Evolutionary conservation across 768 basidiomycete species (phyloP).

Genomic region (Coprinellus aureogranulatus): DNA sequence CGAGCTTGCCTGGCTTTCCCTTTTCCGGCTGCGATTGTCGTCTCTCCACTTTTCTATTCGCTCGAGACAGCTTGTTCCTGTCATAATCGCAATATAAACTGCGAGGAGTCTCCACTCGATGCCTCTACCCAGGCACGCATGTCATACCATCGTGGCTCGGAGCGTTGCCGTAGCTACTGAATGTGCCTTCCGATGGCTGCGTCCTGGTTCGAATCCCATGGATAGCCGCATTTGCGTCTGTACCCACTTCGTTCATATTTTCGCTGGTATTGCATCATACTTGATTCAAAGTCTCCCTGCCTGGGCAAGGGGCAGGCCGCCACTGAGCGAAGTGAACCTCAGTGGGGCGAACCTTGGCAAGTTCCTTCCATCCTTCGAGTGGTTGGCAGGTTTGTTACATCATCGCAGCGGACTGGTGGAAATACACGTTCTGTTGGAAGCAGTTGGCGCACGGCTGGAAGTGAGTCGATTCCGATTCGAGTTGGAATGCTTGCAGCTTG

Average conservation of each 20-base stretch:
- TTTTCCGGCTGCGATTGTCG: background rate
- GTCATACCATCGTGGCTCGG: background rate
- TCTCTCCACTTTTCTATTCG: background rate
- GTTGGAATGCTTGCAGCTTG: no score
- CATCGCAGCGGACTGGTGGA: no score
- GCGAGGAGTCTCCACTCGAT: background rate
- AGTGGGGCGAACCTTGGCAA: background rate
- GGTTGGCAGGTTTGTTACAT: no score
- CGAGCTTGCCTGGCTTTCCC: background rate
- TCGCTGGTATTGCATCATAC: background rate
- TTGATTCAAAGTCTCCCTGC: background rate
- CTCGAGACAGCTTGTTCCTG: no score
- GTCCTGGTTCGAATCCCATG: background rate
- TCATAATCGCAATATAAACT: no score
- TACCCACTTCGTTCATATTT: no score
- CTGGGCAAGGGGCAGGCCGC: background rate
- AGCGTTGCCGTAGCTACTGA: background rate
- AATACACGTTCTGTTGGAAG: no score
- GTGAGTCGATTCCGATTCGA: no score
- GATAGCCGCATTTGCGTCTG: background rate
- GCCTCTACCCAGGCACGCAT: background rate
- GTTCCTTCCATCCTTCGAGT: no score
- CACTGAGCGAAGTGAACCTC: background rate
- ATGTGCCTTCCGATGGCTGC: background rate
- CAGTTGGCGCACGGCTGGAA: no score